Evolutionary conservation across 225 moss, liverwort and hornwort genomes (phyloP), one percentile per base, ranked within the genome.

Genomic region (Polytrichum formosum): DNA sequence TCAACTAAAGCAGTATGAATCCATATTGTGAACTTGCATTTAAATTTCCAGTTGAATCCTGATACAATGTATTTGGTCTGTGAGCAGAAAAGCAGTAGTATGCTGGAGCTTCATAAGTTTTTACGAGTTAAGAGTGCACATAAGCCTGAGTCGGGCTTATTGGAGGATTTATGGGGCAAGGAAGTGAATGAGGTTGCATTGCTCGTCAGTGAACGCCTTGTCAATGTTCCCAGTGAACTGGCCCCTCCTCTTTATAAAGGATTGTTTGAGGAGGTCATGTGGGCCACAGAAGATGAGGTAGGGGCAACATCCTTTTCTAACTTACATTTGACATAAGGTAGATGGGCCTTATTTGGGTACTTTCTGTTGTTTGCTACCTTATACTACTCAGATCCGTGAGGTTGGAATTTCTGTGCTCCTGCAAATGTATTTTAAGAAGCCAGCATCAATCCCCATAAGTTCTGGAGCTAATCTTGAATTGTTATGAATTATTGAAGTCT

Each of bases 201-300:
- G 62, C 66, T 98, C 68, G 84, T 98, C 33, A 90, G 97, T 74
- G 94, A 98, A 77, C 97, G 97, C 28, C 53, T 98, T 13, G 71
- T 90, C 21, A 94, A 98, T 80, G 72, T 94, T 37, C 97, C 97
- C 66, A 71, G 87, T 19, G 97, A 98, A 60, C 71, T 98, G 67
- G 85, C 91, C 54, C 92, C 90, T 67, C 91, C 90, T 74, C 91
- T 98, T 18, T 92, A 94, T 63, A 76, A 84, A 67, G 88, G 94
- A 30, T 83, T 98, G 29, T 91, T 98, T 78, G 90, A 98, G 76
- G 97, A 98, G 81, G 80, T 98, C 54, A 70, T 70, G 66, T 98
- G 97, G 97, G 97, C 94, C 54, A 87, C 83, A 46, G 94, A 94
- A 74, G 97, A 98, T 75, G 97, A 98, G 96, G 95, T 95, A 60